phyloP scores from a whole-genome alignment of 2,329 filamentous ascomycete species.

The Beauveria asiatica region DNA sequence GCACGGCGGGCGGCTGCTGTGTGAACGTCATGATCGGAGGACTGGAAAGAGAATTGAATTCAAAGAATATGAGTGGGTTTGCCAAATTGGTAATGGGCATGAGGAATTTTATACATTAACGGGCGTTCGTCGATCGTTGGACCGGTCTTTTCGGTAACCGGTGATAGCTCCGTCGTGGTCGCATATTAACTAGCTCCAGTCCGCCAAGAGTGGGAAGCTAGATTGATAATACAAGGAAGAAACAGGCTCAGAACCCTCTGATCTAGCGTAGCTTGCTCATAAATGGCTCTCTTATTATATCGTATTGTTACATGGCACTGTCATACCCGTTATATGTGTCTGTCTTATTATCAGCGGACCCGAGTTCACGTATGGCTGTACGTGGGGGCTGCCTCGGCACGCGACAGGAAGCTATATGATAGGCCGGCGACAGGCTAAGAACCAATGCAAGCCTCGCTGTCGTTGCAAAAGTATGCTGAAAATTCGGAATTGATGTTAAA shows the following conservation, averaged over 20 bases:
- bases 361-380: background rate
- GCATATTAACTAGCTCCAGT: background rate
- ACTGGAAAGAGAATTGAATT: background rate
- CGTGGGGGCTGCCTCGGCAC: background rate
- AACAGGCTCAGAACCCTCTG: background rate
- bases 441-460: background rate
- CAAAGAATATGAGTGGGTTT: background rate
- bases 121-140: background rate
- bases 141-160: background rate
- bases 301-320: too few species aligned
- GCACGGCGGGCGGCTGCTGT: conserved; percentile 28
- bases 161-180: background rate
- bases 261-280: background rate
- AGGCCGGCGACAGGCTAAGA: background rate
- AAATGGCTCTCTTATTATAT: background rate
- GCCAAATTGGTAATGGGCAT: background rate
- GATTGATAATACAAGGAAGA: background rate
- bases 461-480: background rate
- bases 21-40: background rate
- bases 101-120: too few species aligned
- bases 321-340: too few species aligned
- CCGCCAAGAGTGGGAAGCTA: background rate
- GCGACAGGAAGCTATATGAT: background rate
- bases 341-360: background rate
- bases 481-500: background rate